phyloP scores from a whole-genome alignment of 768 basidiomycete genomes.

The Rhodotorula kratochvilovae region DNA sequence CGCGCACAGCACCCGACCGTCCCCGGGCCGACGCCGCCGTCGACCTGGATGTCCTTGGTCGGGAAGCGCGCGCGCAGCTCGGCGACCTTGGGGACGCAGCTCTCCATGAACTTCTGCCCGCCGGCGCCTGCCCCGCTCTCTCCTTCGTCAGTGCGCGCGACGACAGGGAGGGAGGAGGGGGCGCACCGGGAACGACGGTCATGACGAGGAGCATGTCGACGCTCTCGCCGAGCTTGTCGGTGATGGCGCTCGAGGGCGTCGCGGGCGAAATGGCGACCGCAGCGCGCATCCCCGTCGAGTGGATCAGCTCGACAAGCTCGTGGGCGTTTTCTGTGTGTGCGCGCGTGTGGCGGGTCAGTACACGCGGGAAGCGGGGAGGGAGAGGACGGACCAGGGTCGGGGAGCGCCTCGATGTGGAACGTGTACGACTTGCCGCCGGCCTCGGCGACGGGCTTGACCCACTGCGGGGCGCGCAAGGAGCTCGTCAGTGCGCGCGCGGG shows the following conservation, averaged over 20 bases:
- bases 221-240: conserved; percentile 71
- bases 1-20: conserved; percentile 82
- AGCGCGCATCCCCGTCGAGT: conserved; percentile 78
- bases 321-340: conserved; percentile 60
- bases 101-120: conserved; percentile 91
- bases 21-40: conserved; percentile 91
- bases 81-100: conserved; percentile 86
- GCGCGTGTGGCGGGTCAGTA: neutral
- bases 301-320: conserved; percentile 73
- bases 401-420: conserved; percentile 89
- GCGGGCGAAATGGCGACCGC: conserved; percentile 96
- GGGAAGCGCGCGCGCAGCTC: conserved; percentile 88
- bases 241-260: conserved; percentile 81
- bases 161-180: neutral
- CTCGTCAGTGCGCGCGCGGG: neutral
- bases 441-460: conserved; percentile 92
- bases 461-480: conserved; percentile 53
- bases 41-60: conserved; percentile 92
- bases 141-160: conserved; percentile 50
- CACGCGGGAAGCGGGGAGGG: neutral
- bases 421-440: conserved; percentile 93
- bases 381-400: conserved; percentile 52
- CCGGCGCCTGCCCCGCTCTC: conserved; percentile 90
- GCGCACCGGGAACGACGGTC: conserved; percentile 86
- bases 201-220: conserved; percentile 97